These are phyloP conservation scores for Penicillium argentinense DNA, from an alignment of 495 filamentous ascomycete species.

Conservation along the genomic window DNA sequence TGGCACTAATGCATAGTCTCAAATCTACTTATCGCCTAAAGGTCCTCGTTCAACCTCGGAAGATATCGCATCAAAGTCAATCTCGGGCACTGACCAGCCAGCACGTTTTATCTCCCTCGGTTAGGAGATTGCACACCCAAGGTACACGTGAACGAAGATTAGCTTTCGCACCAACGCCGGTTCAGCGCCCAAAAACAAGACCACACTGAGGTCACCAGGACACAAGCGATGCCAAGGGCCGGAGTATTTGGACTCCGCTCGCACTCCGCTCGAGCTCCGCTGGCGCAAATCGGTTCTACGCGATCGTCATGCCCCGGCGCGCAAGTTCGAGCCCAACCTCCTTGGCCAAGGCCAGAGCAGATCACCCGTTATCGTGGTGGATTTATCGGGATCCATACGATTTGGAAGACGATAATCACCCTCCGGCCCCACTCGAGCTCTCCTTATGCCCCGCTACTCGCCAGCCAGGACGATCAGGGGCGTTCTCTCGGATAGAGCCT, in stretches of 20 bases:
- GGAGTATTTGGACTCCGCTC: background rate
- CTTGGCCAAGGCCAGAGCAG: background rate
- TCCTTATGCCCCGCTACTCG: too few species aligned
- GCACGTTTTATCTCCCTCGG: too few species aligned
- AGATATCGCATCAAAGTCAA: background rate
- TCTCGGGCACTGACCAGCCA: too few species aligned
- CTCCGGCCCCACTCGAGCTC: background rate
- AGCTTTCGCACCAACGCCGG: background rate
- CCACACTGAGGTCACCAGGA: background rate
- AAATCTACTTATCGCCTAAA: background rate
- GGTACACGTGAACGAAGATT: background rate
- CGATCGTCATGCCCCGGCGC: background rate
- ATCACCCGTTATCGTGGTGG: conserved; percentile 3
- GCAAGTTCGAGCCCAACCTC: background rate
- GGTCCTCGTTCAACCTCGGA: background rate
- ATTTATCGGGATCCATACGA: conserved; percentile 1
- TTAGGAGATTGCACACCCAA: too few species aligned
- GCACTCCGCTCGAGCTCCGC: background rate
- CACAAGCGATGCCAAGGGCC: background rate
- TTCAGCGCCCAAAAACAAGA: background rate
- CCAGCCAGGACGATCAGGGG: background rate
- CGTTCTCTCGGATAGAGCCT: background rate
- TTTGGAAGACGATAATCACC: background rate
- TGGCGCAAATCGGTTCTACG: background rate
- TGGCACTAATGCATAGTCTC: background rate